phyloP scores from a whole-genome alignment of 306 rosid genomes.

The Fragaria vesca region DNA sequence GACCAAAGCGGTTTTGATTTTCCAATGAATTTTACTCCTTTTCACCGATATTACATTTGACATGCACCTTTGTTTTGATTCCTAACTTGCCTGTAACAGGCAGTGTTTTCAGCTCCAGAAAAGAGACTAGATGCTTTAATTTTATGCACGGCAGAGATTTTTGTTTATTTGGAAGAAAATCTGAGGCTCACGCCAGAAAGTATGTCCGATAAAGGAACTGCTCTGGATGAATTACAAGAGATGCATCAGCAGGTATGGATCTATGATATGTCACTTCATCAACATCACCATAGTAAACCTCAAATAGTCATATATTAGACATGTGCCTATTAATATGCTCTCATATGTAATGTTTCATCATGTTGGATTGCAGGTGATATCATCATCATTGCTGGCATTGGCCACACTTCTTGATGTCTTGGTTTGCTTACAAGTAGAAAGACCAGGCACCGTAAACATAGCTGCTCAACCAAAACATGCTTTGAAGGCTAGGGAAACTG shows the following conservation, averaged over 20 bases:
- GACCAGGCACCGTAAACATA: constrained; percentile 51
- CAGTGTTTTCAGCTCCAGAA: constrained; percentile 88
- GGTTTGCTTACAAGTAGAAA: constrained; percentile 48
- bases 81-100: constrained; percentile 44
- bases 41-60: constrained; percentile 5
- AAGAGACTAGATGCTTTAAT: constrained; percentile 87
- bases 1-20: neutral
- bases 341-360: constrained; percentile 8
- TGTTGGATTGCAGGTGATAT: constrained; percentile 65
- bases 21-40: constrained; percentile 13
- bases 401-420: constrained; percentile 91
- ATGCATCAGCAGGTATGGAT: constrained; percentile 80
- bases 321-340: neutral
- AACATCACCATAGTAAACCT: neutral
- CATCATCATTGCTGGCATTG: constrained; percentile 81
- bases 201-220: constrained; percentile 79
- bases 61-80: constrained; percentile 15
- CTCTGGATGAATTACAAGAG: constrained; percentile 84
- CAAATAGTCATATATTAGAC: neutral
- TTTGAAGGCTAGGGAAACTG: constrained; percentile 66
- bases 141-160: constrained; percentile 70
- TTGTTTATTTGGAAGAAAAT: constrained; percentile 84
- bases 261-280: constrained; percentile 6
- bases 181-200: constrained; percentile 78
- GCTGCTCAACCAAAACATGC: constrained; percentile 68